These are phyloP conservation scores for Clohesyomyces aquaticus DNA, from an alignment of 495 filamentous ascomycete genomes.

Conservation along the genomic window DNA sequence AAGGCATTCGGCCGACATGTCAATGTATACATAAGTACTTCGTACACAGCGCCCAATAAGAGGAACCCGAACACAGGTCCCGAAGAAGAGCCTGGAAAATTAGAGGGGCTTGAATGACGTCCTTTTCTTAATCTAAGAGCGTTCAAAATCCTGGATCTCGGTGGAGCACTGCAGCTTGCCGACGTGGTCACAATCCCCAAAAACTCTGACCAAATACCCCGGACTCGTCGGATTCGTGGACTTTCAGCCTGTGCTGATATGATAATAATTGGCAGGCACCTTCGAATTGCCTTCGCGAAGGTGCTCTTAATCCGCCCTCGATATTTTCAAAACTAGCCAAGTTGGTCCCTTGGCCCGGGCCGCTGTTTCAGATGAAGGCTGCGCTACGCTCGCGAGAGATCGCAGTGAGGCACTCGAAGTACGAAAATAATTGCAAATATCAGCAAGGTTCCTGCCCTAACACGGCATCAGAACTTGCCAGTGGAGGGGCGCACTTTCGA, in stretches of 20 bases:
- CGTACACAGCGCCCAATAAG: too few species aligned
- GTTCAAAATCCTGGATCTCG: not conserved
- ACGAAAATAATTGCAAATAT: too few species aligned
- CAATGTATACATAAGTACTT: too few species aligned
- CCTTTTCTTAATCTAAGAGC: not conserved
- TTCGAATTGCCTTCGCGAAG: not conserved
- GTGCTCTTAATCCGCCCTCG: not conserved
- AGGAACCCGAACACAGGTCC: not conserved
- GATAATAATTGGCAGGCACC: not conserved
- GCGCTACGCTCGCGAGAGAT: too few species aligned
- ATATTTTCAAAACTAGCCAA: not conserved
- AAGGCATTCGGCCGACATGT: too few species aligned
- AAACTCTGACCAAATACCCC: not conserved
- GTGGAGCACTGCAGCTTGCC: not conserved
- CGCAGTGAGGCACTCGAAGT: too few species aligned
- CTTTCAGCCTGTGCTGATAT: not conserved
- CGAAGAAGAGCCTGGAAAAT: not conserved
- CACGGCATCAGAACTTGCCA: not conserved
- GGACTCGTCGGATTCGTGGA: not conserved
- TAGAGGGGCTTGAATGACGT: not conserved
- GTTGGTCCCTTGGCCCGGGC: not conserved
- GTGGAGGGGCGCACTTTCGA: not conserved
- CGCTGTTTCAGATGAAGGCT: conserved; percentile 1
- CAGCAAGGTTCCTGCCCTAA: not conserved
- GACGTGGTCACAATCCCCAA: not conserved